A percentile compares a stretch with the other conserved stretches of the same genome.
Conservation (phyloP, 2,329 filamentous ascomycete species). For the Talaromyces sp. region DNA sequence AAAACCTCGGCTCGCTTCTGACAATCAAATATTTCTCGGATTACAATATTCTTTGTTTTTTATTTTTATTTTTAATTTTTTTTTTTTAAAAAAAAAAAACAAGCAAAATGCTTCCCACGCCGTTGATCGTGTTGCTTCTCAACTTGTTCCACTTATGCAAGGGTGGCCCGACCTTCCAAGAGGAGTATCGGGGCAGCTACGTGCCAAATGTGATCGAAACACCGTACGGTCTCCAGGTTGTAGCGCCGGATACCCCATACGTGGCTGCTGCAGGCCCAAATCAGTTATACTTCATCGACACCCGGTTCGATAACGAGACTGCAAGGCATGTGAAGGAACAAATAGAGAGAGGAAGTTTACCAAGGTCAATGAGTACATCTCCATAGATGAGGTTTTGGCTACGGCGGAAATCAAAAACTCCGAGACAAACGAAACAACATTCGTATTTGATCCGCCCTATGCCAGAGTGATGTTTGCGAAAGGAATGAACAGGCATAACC, state of each 20-base stretch:
- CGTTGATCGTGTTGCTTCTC: not conserved
- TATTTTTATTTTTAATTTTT: too few relatives aligned
- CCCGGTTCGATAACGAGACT: slow-evolving; percentile 8
- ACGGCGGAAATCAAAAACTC: slow-evolving; percentile 6
- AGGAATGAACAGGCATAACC: slow-evolving; percentile 11
- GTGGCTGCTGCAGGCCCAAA: slow-evolving; percentile 8
- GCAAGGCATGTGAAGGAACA: slow-evolving; percentile 12
- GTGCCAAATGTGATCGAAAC: slow-evolving; percentile 9
- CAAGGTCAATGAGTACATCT: slow-evolving; percentile 6
- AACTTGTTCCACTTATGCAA: slow-evolving; percentile 2
- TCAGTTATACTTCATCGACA: slow-evolving; percentile 13
- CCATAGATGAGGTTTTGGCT: slow-evolving; percentile 12
- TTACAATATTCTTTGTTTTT: too few relatives aligned
- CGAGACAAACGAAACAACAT: slow-evolving; percentile 11
- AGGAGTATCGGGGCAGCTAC: slow-evolving; percentile 12
- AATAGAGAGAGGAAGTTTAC: slow-evolving; percentile 7
- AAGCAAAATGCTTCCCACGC: not conserved
- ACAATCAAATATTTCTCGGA: too few relatives aligned
- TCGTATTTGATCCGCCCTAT: slow-evolving; percentile 12
- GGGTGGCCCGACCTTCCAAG: slow-evolving; percentile 4
- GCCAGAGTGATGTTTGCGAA: slow-evolving; percentile 12
- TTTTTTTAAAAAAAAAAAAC: too few relatives aligned
- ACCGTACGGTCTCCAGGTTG: slow-evolving; percentile 8
- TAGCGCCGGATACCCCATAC: slow-evolving; percentile 13
- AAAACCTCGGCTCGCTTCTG: too few relatives aligned